A percentile compares a stretch with the other conserved stretches of the same genome.
These are phyloP conservation scores for Dalbergia cochinchinensis DNA, from an alignment of 306 rosid genomes.

Conservation along the genomic window DNA sequence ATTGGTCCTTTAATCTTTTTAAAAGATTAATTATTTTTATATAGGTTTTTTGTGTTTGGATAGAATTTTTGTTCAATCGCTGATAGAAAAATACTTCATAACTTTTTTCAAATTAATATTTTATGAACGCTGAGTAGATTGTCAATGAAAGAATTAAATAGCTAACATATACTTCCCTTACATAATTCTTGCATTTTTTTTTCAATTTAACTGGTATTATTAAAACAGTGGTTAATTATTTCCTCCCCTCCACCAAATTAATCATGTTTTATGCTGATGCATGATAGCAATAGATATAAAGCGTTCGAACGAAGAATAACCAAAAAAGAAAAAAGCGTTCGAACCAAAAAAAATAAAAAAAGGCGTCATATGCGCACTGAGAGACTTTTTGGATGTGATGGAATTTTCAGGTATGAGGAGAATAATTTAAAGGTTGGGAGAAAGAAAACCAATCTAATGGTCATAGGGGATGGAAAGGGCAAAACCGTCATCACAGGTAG, in stretches of 20 bases:
- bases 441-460: conserved; percentile 86
- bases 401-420: conserved; percentile 87
- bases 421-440: conserved; percentile 82
- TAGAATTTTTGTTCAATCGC: background rate
- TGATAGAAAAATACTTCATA: background rate
- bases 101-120: too few relatives aligned
- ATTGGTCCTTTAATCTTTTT: too few relatives aligned
- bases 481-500: conserved; percentile 73
- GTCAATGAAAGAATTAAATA: too few relatives aligned
- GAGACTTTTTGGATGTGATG: conserved; percentile 15
- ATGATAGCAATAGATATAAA: conserved; percentile 1
- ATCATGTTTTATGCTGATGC: background rate
- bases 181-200: background rate
- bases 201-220: background rate
- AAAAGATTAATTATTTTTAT: background rate
- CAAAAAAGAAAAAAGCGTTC: background rate
- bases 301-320: too few relatives aligned
- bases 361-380: conserved; percentile 22
- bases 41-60: too few relatives aligned
- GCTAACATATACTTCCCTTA: background rate
- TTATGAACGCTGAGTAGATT: too few relatives aligned
- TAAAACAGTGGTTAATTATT: background rate
- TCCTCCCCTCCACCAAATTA: background rate
- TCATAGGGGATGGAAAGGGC: conserved; percentile 89
- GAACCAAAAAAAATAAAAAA: background rate